Percentiles rank a stretch among this genome's conserved stretches.
These are phyloP conservation scores for Nitzschia sp. DNA, from an alignment of 108 stramenopile species.

Conservation along the genomic window DNA sequence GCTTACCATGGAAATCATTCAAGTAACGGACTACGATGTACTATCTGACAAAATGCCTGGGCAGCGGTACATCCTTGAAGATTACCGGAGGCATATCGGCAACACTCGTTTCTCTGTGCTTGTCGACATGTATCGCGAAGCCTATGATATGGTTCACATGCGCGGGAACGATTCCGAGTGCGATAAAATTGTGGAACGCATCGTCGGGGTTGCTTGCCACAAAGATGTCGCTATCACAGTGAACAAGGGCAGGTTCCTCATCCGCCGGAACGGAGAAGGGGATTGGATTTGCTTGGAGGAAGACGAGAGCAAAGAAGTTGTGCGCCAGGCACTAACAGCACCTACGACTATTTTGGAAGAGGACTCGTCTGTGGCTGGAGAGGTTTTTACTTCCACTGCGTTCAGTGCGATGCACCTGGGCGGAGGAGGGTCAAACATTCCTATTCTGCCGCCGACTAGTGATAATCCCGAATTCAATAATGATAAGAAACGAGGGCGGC, in stretches of 20 bases:
- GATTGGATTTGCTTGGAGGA: slow-evolving; percentile 19
- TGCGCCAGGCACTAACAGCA: slow-evolving; percentile 10
- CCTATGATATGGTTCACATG: slow-evolving; percentile 8
- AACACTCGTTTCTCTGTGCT: slow-evolving; percentile 30
- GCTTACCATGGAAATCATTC: slow-evolving; percentile 4
- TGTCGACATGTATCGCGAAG: slow-evolving; percentile 22
- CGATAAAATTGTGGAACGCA: slow-evolving; percentile 20
- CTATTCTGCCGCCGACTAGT: neutral
- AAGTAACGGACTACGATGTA: slow-evolving; percentile 28
- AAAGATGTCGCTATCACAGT: slow-evolving; percentile 1
- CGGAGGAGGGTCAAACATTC: neutral
- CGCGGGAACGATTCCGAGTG: slow-evolving; percentile 18
- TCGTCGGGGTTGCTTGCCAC: slow-evolving; percentile 22
- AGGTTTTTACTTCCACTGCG: slow-evolving; percentile 8
- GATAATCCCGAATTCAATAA: neutral
- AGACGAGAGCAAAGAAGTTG: slow-evolving; percentile 13
- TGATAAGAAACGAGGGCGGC: slow-evolving; percentile 26
- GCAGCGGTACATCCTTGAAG: slow-evolving; percentile 15
- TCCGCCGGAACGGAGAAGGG: slow-evolving; percentile 6
- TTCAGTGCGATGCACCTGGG: slow-evolving; percentile 18
- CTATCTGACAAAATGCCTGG: slow-evolving; percentile 17
- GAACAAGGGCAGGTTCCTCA: slow-evolving; percentile 29
- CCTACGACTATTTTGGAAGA: slow-evolving; percentile 1
- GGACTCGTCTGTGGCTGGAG: slow-evolving; percentile 5
- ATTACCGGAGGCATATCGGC: slow-evolving; percentile 26